A percentile compares a stretch with the other conserved stretches of the same genome.
Evolutionary conservation across 169 alveolate genomes (phyloP).

Genomic region (Perkinsus olseni): DNA sequence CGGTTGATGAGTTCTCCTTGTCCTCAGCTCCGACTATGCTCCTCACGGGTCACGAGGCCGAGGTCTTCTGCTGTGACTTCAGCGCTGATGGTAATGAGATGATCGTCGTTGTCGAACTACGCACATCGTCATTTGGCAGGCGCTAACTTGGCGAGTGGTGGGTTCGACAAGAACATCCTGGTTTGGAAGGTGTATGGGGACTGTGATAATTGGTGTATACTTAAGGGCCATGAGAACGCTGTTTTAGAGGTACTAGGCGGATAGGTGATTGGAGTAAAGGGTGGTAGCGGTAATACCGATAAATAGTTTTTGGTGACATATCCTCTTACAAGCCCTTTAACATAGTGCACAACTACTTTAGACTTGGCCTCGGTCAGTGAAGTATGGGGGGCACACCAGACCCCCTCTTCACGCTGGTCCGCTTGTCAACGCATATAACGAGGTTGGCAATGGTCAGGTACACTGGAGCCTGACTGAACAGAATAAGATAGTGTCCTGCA

Average conservation of each 20-base stretch:
- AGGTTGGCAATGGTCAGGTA: not conserved
- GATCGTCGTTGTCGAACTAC: not conserved
- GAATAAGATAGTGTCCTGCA: slow-evolving; percentile 42
- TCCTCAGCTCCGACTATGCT: slow-evolving; percentile 39
- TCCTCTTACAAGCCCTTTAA: too few relatives aligned
- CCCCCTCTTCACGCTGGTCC: too few relatives aligned
- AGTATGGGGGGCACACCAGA: too few relatives aligned
- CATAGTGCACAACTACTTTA: too few relatives aligned
- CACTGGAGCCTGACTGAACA: not conserved
- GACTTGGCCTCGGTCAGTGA: too few relatives aligned
- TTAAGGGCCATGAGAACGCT: slow-evolving; percentile 59
- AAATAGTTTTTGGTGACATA: not conserved
- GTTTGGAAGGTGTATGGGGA: slow-evolving; percentile 54
- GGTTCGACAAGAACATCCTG: slow-evolving; percentile 45
- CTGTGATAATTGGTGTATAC: slow-evolving; percentile 45
- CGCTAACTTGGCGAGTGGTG: slow-evolving; percentile 41
- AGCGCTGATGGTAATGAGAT: slow-evolving; percentile 40
- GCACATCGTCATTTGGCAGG: not conserved
- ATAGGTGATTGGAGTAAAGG: not conserved
- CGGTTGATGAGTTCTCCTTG: not conserved
- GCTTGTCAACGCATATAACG: too few relatives aligned
- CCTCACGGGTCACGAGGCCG: slow-evolving; percentile 58
- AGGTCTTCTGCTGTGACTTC: slow-evolving; percentile 48
- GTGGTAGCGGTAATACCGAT: not conserved
- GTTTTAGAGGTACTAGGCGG: slow-evolving; percentile 51